These are phyloP conservation scores for Ilyonectria mors-panacis DNA, from an alignment of 2,329 filamentous ascomycete species.

Conservation along the genomic window DNA sequence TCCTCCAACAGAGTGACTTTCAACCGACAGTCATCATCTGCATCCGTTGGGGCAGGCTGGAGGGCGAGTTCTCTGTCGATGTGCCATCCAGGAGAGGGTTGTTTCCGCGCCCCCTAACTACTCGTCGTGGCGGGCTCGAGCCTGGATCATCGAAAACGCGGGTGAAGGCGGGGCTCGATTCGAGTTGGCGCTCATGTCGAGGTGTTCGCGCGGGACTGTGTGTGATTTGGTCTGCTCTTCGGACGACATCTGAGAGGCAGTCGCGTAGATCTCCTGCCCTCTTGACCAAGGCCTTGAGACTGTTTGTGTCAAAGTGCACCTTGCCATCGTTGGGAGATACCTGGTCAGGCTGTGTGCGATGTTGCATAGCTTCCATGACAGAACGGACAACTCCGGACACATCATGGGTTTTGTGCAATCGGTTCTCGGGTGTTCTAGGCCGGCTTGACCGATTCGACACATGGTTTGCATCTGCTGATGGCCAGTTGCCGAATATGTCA, in stretches of 20 bases:
- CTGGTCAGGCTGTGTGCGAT: slow-evolving; percentile 62
- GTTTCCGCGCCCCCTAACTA: slow-evolving; percentile 68
- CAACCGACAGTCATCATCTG: slow-evolving; percentile 77
- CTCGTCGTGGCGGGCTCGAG: slow-evolving; percentile 67
- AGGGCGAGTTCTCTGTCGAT: slow-evolving; percentile 68
- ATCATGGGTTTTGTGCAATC: slow-evolving; percentile 52
- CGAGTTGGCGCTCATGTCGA: slow-evolving; percentile 60
- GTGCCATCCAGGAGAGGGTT: slow-evolving; percentile 65
- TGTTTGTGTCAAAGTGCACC: slow-evolving; percentile 78
- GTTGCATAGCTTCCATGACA: slow-evolving; percentile 76
- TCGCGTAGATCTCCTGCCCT: slow-evolving; percentile 73
- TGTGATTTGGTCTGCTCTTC: slow-evolving; percentile 71
- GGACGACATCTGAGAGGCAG: slow-evolving; percentile 71
- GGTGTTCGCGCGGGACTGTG: slow-evolving; percentile 69
- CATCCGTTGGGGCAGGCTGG: slow-evolving; percentile 66
- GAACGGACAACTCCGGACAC: slow-evolving; percentile 69
- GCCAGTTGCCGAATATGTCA: slow-evolving; percentile 74
- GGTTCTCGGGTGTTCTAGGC: slow-evolving; percentile 60
- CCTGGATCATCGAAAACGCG: slow-evolving; percentile 75
- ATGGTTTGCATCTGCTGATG: slow-evolving; percentile 57
- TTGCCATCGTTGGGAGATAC: slow-evolving; percentile 56
- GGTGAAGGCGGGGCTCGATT: slow-evolving; percentile 78
- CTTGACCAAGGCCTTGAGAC: slow-evolving; percentile 76
- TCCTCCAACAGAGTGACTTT: slow-evolving; percentile 31
- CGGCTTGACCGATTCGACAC: slow-evolving; percentile 55